A percentile compares a stretch with the other conserved stretches of the same genome.
Conservation (phyloP, 768 basidiomycete species). For the Mycena vulgaris region DNA sequence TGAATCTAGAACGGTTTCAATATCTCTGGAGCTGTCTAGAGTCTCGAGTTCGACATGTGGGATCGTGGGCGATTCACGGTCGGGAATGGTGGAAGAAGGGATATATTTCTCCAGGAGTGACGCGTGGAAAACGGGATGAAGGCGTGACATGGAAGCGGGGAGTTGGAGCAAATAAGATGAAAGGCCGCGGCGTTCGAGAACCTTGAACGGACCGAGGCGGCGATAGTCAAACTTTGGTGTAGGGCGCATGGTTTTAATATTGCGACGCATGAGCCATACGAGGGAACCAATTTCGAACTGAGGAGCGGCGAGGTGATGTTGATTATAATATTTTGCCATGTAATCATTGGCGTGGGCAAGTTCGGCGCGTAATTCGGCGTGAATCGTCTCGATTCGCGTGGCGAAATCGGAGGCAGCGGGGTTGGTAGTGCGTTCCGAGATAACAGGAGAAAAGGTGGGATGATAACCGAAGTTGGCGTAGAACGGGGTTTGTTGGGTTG, state of each 20-base stretch:
- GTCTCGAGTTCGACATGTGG: too few species aligned
- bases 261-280: too few species aligned
- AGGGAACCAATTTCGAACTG: conserved; percentile 48
- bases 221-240: conserved; percentile 56
- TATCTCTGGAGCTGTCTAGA: too few species aligned
- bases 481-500: conserved; percentile 47
- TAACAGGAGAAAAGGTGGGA: conserved; percentile 46
- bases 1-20: too few species aligned
- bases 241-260: conserved; percentile 57
- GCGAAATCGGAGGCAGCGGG: too few species aligned
- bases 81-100: too few species aligned
- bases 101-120: too few species aligned
- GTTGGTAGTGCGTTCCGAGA: conserved; percentile 45
- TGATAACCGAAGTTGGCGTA: conserved; percentile 53
- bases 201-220: conserved; percentile 46
- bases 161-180: conserved; percentile 34
- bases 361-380: too few species aligned
- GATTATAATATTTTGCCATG: conserved; percentile 42
- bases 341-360: conserved; percentile 46
- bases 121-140: conserved; percentile 58
- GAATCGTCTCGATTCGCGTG: too few species aligned
- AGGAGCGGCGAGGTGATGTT: conserved; percentile 43
- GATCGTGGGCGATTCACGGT: too few species aligned
- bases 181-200: too few species aligned
- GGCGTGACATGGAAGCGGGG: conserved; percentile 48